A percentile compares a stretch with the other conserved stretches of the same genome.
Conservation (phyloP, 2,329 filamentous ascomycete species). For the Ceratocystis papillata region DNA sequence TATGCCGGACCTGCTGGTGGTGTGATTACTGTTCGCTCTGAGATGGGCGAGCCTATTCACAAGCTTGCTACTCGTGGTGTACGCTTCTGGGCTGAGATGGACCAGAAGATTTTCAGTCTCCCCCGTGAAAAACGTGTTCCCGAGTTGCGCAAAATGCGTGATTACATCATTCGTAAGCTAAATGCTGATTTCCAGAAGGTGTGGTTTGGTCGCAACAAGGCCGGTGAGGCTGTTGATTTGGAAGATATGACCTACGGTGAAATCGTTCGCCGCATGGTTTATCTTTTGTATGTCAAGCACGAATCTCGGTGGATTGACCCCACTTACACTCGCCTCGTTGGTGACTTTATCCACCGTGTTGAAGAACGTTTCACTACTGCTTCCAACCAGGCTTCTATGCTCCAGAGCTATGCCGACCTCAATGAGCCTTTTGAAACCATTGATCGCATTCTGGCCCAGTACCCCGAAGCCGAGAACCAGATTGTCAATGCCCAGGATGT, state of each 20-base stretch:
- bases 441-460: constrained; percentile 66
- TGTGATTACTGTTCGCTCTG: constrained; percentile 90
- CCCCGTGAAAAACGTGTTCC: constrained; percentile 88
- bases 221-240: constrained; percentile 70
- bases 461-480: constrained; percentile 77
- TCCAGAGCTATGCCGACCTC: constrained; percentile 85
- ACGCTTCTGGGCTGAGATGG: constrained; percentile 96
- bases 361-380: constrained; percentile 86
- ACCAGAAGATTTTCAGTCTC: constrained; percentile 91
- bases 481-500: constrained; percentile 98
- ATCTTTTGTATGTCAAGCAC: constrained; percentile 84
- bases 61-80: constrained; percentile 96
- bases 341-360: constrained; percentile 90
- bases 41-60: constrained; percentile 99
- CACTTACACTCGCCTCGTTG: constrained; percentile 71
- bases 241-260: constrained; percentile 95
- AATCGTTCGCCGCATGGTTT: constrained; percentile 75
- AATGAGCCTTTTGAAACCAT: constrained; percentile 69
- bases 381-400: constrained; percentile 61
- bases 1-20: constrained; percentile 87
- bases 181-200: constrained; percentile 96
- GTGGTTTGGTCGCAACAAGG: constrained; percentile 82
- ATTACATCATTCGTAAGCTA: constrained; percentile 88
- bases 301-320: constrained; percentile 85
- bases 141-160: constrained; percentile 76